These are phyloP conservation scores for Sugiyamaella boreocaroliniensis DNA, from an alignment of 805 yeast genomes.

Conservation along the genomic window DNA sequence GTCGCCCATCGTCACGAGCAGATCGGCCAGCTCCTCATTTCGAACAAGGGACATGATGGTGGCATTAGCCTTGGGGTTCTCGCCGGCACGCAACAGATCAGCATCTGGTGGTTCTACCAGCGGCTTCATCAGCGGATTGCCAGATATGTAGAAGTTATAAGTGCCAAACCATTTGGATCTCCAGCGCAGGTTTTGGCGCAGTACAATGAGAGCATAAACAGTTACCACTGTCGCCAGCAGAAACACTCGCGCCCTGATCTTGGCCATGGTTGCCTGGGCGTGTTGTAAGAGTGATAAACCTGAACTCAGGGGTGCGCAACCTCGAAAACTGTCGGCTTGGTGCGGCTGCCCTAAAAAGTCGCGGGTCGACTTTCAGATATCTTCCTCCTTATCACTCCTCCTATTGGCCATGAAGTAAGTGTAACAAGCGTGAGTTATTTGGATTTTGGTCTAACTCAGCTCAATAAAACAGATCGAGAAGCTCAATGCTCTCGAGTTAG, in stretches of 20 bases:
- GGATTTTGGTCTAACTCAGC: constrained; percentile 9
- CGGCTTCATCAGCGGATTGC: constrained; percentile 14
- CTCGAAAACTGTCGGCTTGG: not conserved
- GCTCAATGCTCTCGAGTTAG: constrained; percentile 62
- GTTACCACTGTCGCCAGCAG: not conserved
- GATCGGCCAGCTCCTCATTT: constrained; percentile 48
- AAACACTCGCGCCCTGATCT: not conserved
- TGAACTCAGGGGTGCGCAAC: not conserved
- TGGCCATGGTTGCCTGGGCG: not conserved
- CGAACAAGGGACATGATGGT: constrained; percentile 69
- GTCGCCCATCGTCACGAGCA: constrained; percentile 48
- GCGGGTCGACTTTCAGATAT: no score
- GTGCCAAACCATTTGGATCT: constrained; percentile 14
- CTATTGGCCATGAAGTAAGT: no score
- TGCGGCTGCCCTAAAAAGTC: no score
- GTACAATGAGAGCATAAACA: not conserved
- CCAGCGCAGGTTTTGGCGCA: not conserved
- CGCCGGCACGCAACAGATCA: constrained; percentile 1
- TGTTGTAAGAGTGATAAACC: not conserved
- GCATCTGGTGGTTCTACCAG: constrained; percentile 11
- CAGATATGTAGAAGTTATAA: constrained; percentile 14
- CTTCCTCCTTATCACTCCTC: no score
- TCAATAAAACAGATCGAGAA: constrained; percentile 40
- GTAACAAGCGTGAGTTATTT: no score
- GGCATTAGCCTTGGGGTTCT: constrained; percentile 50